Conservation (phyloP, 164 flowering plant species). For the Berberis vulgaris region DNA sequence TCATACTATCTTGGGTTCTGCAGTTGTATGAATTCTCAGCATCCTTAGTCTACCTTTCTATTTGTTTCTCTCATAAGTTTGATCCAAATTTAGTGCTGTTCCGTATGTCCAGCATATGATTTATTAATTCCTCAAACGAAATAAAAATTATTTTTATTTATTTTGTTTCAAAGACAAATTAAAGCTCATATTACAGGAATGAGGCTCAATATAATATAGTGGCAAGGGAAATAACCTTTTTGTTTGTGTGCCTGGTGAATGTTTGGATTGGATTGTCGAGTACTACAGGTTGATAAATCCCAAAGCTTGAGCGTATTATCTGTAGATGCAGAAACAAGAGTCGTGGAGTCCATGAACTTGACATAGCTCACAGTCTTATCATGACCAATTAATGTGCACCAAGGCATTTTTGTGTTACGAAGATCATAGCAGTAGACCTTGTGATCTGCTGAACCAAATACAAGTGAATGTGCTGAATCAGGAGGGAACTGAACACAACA, state of each 20-base stretch:
- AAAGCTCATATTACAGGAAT: background rate
- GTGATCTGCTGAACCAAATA: constrained; percentile 5
- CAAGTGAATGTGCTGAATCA: background rate
- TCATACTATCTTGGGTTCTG: too few relatives aligned
- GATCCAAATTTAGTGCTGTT: too few relatives aligned
- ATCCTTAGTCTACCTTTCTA: too few relatives aligned
- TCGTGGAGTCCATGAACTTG: background rate
- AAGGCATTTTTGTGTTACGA: constrained; percentile 1
- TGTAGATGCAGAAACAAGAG: constrained; percentile 3
- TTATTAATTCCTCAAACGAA: too few relatives aligned
- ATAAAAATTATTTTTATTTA: too few relatives aligned
- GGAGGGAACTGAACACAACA: constrained; percentile 7
- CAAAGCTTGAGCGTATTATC: constrained; percentile 2
- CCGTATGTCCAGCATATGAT: too few relatives aligned
- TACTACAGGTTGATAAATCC: background rate
- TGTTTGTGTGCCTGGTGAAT: constrained; percentile 1
- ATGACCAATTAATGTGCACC: constrained; percentile 4
- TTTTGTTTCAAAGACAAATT: background rate
- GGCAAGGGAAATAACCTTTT: background rate
- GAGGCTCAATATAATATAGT: background rate
- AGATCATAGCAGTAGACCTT: constrained; percentile 4
- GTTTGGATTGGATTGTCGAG: background rate
- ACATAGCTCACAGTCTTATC: constrained; percentile 1
- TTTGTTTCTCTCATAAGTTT: too few relatives aligned
- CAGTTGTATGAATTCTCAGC: too few relatives aligned